phyloP scores from a whole-genome alignment of 2,329 filamentous ascomycete genomes.

The Botrytis elliptica region DNA sequence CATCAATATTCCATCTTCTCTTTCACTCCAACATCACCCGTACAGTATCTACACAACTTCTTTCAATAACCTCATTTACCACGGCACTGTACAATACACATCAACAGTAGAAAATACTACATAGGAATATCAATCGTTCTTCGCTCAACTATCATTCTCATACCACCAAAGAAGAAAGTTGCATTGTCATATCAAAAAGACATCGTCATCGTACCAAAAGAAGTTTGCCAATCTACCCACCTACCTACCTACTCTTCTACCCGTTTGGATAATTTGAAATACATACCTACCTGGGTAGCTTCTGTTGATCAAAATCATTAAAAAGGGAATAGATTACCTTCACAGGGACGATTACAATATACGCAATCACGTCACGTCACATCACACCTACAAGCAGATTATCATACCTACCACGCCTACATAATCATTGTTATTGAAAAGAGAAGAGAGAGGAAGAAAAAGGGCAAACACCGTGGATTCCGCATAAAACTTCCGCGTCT shows the following conservation, averaged over 20 bases:
- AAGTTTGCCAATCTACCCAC: background rate
- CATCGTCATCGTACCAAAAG: background rate
- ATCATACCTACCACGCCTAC: background rate
- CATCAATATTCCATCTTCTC: background rate
- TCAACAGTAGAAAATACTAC: background rate
- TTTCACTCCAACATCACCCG: background rate
- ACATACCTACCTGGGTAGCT: background rate
- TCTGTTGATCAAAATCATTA: background rate
- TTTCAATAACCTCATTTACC: background rate
- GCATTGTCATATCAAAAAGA: background rate
- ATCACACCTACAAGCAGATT: background rate
- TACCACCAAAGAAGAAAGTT: background rate
- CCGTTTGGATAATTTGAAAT: slow-evolving; percentile 23
- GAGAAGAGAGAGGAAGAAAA: background rate
- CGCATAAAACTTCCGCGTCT: background rate
- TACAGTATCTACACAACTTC: slow-evolving; percentile 3
- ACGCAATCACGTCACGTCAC: background rate
- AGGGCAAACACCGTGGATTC: background rate
- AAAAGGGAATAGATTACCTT: background rate
- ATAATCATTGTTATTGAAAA: background rate
- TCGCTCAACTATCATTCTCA: background rate
- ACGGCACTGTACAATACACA: background rate
- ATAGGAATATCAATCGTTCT: background rate
- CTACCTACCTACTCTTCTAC: background rate
- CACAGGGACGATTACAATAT: slow-evolving; percentile 1